These are phyloP conservation scores for Cryphonectria carpinicola DNA, from an alignment of 2,329 filamentous ascomycete genomes.

Conservation along the genomic window DNA sequence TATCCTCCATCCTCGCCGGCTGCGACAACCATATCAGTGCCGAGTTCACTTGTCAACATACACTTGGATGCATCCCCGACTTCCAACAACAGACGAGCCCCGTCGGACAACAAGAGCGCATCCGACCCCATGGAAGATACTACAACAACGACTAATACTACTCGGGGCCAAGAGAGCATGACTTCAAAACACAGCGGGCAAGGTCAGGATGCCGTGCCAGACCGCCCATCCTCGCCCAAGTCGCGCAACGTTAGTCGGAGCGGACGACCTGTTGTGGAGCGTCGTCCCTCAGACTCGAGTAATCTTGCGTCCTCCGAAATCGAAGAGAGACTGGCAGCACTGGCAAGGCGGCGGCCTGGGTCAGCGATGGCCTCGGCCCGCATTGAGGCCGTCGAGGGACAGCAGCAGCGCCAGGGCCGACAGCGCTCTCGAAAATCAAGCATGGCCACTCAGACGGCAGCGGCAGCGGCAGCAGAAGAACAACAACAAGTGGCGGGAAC, in stretches of 20 bases:
- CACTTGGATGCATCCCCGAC: not conserved
- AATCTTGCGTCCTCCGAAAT: not conserved
- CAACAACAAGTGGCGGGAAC: not conserved
- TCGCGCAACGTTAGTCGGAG: slow-evolving; percentile 24
- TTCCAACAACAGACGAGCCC: not conserved
- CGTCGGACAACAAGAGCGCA: not conserved
- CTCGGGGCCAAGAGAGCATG: not conserved
- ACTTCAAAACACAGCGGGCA: not conserved
- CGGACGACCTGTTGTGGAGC: not conserved
- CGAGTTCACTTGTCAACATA: slow-evolving; percentile 11
- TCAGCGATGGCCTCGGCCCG: slow-evolving; percentile 9
- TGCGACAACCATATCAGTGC: not conserved
- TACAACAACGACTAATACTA: no score
- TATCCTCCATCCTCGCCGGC: slow-evolving; percentile 2
- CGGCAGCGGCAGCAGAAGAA: not conserved
- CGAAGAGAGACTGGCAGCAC: slow-evolving; percentile 5
- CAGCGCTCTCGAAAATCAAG: slow-evolving; percentile 43
- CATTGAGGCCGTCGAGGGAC: not conserved
- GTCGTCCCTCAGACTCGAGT: not conserved
- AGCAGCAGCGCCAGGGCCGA: slow-evolving; percentile 22
- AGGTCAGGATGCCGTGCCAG: slow-evolving; percentile 2
- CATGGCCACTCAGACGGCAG: slow-evolving; percentile 38
- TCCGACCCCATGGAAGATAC: not conserved
- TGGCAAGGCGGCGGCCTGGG: not conserved
- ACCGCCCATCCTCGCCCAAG: slow-evolving; percentile 22